Evolutionary conservation across 2,329 filamentous ascomycete species (phyloP), one percentile per base, ranked within the genome.

Genomic region (Macrophomina pseudophaseolina): DNA sequence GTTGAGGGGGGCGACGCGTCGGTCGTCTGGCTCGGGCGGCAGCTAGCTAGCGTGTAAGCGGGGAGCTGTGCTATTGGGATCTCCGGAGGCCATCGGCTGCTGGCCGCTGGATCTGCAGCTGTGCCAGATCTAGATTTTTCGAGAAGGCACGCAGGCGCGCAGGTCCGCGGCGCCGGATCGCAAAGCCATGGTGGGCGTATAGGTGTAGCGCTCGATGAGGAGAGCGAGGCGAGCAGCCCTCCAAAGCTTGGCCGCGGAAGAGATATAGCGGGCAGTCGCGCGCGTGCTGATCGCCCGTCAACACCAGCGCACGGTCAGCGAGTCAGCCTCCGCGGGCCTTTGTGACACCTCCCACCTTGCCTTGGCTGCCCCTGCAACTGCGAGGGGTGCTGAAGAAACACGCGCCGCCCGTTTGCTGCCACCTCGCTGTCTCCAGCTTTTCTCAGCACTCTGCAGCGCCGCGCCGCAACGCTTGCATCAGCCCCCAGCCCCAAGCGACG

Each of bases 221-320:
- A 38, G 11, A 38, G 35, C 35, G 48, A 51, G 48, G 8, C 42
- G 42, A 16, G 42, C 42, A 5, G 42, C 16, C 16, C 53, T n/a
- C 23, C 56, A 14, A 48, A 62, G 58, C 58, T 62, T 62, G 58
- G 58, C 58, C 58, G 58, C 58, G 58, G 58, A 62, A 44, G 58
- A 35, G 42, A 23, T 23, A 23, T 2, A 23, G 23, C 23, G 23
- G 38, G 46, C 49, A 16, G 23, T 30, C 28, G 30, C 32, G 52
- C 52, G 35, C 42, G 42, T 44, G 52, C 52, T 35, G 42, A 62
- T 62, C 42, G 58, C 16, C 58, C 44, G 58, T 44, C 32, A 38
- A 49, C 58, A 60, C 42, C 54, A 48, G 54, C 54, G 40, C 42
- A 46, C 54, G 28, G 32, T 16, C 52, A 23, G 52, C 54, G 28